Base-by-base conservation (phyloP, 140 eudicot species). In the Erigeron philadelphicus region DNA sequence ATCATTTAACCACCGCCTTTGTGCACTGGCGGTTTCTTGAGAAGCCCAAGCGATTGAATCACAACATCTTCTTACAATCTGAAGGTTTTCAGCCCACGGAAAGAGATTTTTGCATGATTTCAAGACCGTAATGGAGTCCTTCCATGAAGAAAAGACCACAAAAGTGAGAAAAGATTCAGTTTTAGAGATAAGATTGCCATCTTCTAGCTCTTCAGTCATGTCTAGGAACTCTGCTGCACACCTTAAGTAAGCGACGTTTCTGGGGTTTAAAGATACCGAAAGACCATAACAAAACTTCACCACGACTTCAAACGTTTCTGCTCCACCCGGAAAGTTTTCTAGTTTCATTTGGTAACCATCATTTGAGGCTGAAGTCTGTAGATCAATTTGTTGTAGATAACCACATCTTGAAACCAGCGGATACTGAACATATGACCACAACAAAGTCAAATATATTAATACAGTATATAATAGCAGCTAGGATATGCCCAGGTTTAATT, bases 51-150 rank as follows among this genome's bases (percentile, higher is more conserved):
- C 75, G 12, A 83, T 80, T 4, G 95, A 81, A 48, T 90, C 95
- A 18, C 85, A 84, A 49, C 97, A 90, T 72, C 90, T 87, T 23
- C 90, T 16, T 1, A 85, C 84, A 9, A 90, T 79, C 68, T 84
- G 97, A 71, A 90, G 85, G 71, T 81, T 87, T 68, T 87, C 89
- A 10, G 97, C 90, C 95, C 95, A 87, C 12, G 92, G 95, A 6
- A 89, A 81, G 15, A 90, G 81, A 25, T 54, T 66, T 64, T 90
- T 82, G 35, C 95, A 90, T 6, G 88, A 69, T 44, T 82, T 87
- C 11, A 90, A 78, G 67, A 87, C 97, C 3, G 77, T 72, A 7
- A 90, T 67, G 53, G 88, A 79, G 80, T 86, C 95, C 66, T 72
- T 82, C 91, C 95, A 86, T 54, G 95, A 82, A 7, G 91, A 82